These are phyloP conservation scores for Conticribra weissflogii DNA, from an alignment of 108 stramenopile genomes.

Conservation along the genomic window DNA sequence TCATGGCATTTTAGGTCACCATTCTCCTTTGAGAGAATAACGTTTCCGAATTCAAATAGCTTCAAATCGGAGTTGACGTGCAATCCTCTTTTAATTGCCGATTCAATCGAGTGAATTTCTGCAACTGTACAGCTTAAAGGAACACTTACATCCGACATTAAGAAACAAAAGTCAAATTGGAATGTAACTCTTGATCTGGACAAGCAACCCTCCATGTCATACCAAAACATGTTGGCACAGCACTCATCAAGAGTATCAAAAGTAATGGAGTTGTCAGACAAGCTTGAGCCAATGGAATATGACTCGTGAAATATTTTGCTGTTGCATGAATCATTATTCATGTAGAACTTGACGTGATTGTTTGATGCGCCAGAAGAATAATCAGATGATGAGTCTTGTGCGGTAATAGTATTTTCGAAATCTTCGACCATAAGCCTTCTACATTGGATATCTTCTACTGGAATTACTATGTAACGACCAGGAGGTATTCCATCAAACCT, in stretches of 20 bases:
- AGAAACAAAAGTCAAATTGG: slow-evolving; percentile 22
- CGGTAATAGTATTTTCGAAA: too few relatives aligned
- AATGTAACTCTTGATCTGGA: slow-evolving; percentile 14
- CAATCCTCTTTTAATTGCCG: slow-evolving; percentile 13
- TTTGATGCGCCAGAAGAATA: too few relatives aligned
- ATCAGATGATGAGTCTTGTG: too few relatives aligned
- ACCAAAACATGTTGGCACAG: slow-evolving; percentile 17
- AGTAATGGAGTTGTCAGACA: neutral
- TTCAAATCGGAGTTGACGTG: slow-evolving; percentile 2
- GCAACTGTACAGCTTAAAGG: slow-evolving; percentile 2
- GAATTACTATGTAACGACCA: neutral
- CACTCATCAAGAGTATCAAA: slow-evolving; percentile 38
- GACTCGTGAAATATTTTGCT: neutral
- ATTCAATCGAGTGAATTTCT: slow-evolving; percentile 4
- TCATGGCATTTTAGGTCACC: slow-evolving; percentile 4
- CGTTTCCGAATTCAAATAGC: slow-evolving; percentile 6
- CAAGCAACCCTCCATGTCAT: slow-evolving; percentile 18
- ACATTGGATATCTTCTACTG: neutral
- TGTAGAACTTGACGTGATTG: slow-evolving; percentile 2
- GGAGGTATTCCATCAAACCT: neutral
- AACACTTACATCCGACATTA: neutral
- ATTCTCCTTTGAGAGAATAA: slow-evolving; percentile 4
- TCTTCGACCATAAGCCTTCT: neutral
- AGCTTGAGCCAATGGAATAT: neutral
- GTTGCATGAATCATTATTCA: slow-evolving; percentile 10